Evolutionary conservation across 345 rosid species (phyloP).

Genomic region (Garcia nutans): DNA sequence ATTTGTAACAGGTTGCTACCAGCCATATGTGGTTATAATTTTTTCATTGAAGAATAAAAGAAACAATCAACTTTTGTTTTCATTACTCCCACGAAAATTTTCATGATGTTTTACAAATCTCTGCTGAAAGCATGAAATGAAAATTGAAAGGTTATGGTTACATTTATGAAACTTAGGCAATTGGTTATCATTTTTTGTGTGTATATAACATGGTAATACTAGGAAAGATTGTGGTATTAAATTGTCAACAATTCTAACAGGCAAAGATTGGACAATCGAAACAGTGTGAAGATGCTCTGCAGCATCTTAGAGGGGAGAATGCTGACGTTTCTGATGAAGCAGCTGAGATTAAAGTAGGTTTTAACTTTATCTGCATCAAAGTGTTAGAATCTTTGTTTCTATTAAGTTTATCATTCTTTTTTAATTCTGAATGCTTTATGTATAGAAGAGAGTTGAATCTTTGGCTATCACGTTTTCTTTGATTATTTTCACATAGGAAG

Average conservation of each 20-base stretch:
- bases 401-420: too few relatives aligned
- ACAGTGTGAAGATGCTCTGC: constrained; percentile 50
- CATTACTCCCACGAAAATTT: not conserved
- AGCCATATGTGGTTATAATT: not conserved
- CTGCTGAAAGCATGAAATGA: not conserved
- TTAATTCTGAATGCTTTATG: not conserved
- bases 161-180: not conserved
- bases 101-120: not conserved
- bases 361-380: not conserved
- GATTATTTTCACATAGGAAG: not conserved
- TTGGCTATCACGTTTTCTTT: not conserved
- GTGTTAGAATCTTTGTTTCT: not conserved
- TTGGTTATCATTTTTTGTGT: not conserved
- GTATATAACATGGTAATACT: not conserved
- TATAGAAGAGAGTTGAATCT: not conserved
- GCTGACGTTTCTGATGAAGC: constrained; percentile 56
- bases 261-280: constrained; percentile 46
- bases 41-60: not conserved
- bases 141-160: not conserved
- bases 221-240: not conserved
- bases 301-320: constrained; percentile 44
- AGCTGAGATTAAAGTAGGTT: constrained; percentile 52
- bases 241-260: constrained; percentile 26
- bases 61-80: not conserved
- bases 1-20: not conserved